Base-by-base conservation (phyloP, 192 early-diverging fungal genomes). In the Rhizoclosmatium sp. region DNA sequence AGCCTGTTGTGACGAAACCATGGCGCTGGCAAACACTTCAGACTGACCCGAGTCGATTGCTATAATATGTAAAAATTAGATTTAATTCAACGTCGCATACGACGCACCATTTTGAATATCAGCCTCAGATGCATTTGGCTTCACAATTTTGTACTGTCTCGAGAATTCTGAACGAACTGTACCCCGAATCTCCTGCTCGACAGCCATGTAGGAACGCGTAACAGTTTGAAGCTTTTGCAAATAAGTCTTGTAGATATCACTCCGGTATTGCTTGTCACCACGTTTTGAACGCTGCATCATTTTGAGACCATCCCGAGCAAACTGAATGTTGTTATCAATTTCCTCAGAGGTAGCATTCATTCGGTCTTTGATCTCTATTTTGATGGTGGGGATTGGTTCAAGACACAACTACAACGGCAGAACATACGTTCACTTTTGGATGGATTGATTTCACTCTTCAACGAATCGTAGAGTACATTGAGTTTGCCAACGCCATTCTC, bases 81-180 rank as follows among this genome's bases (percentile, higher is more conserved):
- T 19, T 72, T 41, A 9, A 72, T 44, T 7, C 14, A 7, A 19
- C 59, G 2, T 14, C 14, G 68, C 2, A 66, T 5, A 42, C 2
- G 10, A 39, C 19, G 12, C 31, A 72, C 71, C 78, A 21, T 59
- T 7, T 51, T 71, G 42, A 48, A 79, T 79, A 19, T 79, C 78
- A 7, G 16, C 31, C 5, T 79, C 58, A 3, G 41, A 61, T 2
- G 78, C 78, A 47, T 79, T 19, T 2, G 78, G 78, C 31, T 58
- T 79, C 12, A 47, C 78, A 64, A 79, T 79, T 46, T 69, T 69
- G 69, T 79, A 79, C 69, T 79, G 68, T 16, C 78, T 4, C 7
- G 69, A 31, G 71, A 79, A 47, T 60, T 71, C 58, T 4, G 42
- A 3, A n/a, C 69, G 47, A n/a, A 7, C 9, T 3, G 54, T 9